These are phyloP conservation scores for Halophytophthora polymorphica DNA, from an alignment of 352 stramenopile species.

Conservation along the genomic window DNA sequence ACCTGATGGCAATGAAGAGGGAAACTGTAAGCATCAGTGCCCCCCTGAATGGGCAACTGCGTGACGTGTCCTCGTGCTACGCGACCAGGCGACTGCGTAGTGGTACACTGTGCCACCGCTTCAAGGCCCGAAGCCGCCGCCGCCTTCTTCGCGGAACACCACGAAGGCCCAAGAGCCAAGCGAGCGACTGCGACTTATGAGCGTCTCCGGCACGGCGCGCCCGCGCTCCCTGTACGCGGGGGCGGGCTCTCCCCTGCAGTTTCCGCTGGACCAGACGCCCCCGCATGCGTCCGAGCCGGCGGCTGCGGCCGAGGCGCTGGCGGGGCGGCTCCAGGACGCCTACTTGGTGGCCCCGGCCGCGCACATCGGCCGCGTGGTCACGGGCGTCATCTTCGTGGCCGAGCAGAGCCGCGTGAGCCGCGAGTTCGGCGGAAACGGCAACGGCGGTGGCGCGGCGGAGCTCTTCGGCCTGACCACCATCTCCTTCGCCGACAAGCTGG, in stretches of 20 bases:
- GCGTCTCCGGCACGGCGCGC: slow-evolving; percentile 30
- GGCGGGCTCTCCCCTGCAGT: slow-evolving; percentile 45
- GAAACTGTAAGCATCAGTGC: not conserved
- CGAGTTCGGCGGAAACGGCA: slow-evolving; percentile 29
- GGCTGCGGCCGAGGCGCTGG: not conserved
- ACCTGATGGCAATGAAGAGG: slow-evolving; percentile 2
- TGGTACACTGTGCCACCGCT: not conserved
- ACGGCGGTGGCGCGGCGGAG: slow-evolving; percentile 13
- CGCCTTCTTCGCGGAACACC: no score
- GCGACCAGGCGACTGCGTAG: no score
- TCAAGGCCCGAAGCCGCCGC: not conserved
- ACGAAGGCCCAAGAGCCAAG: not conserved
- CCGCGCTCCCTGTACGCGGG: slow-evolving; percentile 46
- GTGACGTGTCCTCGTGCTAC: slow-evolving; percentile 32
- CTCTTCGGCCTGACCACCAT: slow-evolving; percentile 54
- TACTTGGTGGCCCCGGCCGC: slow-evolving; percentile 72
- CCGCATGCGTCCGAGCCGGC: slow-evolving; percentile 1
- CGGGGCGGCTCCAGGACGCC: slow-evolving; percentile 28
- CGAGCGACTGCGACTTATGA: slow-evolving; percentile 12
- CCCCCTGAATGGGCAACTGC: slow-evolving; percentile 33
- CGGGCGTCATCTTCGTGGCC: slow-evolving; percentile 69
- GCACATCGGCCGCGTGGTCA: slow-evolving; percentile 84
- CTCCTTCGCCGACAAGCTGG: slow-evolving; percentile 84
- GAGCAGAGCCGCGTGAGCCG: slow-evolving; percentile 34
- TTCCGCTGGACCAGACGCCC: slow-evolving; percentile 29